Base-by-base conservation (phyloP, 2,329 filamentous ascomycete species). In the Calonectria pteridis region DNA sequence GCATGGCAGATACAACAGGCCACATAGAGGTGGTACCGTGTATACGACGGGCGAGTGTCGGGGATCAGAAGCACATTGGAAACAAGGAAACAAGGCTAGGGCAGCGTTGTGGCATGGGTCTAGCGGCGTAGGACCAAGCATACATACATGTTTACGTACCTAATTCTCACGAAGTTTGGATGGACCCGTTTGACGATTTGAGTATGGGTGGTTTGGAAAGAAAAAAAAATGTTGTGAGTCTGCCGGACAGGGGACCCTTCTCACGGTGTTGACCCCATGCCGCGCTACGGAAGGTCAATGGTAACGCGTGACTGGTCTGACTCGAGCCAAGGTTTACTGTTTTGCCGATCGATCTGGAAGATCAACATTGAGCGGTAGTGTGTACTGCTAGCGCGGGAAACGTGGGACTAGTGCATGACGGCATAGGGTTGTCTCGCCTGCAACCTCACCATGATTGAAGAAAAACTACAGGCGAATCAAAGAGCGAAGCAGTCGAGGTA, bases 1-100 rank as follows among this genome's bases (percentile, higher is more conserved):
- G 84, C 93, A 16, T 93, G 93, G 86, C 92, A 96, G 84, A 90
- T 97, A 84, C 91, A 89, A 76, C 84, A 86, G 76, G 83, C 81
- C 20, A 77, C 79, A 35, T 82, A 78, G 50, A 82, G 76, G 55
- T 40, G 55, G 55, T 37, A 20, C 4, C 3, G 18, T 4, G 33
- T 6, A 11, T 6, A 16, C 7, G 33, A 11, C 23, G 31, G 51
- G 49, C 9, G 23, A 23, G 23, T 18, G 16, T 29, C 14, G 23
- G 59, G 20, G 26, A 35, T 33, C 64, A 33, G 64, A 28, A 14
- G 51, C 43, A 26, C 35, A 58, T 59, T 37, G 50, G 40, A 50
- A 49, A 43, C 46, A 59, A 55, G 35, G 68, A 26, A 66, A 26
- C 37, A 43, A 37, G 55, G 46, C 46, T 43, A 55, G 33, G 46